A percentile compares a stretch with the other conserved stretches of the same genome.
Evolutionary conservation across 2,329 filamentous ascomycete species (phyloP).

Genomic region (Phialophora tarda): DNA sequence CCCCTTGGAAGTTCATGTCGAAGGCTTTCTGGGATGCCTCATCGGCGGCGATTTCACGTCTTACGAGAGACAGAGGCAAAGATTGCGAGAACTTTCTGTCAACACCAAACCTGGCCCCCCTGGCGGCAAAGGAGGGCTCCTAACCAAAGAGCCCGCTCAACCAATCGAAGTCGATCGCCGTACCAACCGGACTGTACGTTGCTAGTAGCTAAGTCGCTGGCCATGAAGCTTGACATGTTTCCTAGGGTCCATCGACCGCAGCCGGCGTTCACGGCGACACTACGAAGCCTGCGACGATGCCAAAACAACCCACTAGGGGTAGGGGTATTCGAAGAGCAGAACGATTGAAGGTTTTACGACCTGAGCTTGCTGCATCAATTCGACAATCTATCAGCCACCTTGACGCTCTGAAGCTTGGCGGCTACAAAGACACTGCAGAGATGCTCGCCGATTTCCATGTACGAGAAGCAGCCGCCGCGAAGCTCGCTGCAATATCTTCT

Average conservation of each 20-base stretch:
- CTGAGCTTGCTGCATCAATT: conserved; percentile 35
- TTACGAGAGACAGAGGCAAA: conserved; percentile 72
- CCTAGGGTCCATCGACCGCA: conserved; percentile 6
- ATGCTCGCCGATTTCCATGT: conserved; percentile 34
- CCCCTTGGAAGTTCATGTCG: conserved; percentile 35
- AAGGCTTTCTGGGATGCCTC: conserved; percentile 72
- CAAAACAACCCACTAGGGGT: conserved; percentile 18
- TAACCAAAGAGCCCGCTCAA: neutral
- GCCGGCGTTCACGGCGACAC: conserved; percentile 1
- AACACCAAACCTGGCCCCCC: neutral
- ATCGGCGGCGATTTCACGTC: conserved; percentile 79
- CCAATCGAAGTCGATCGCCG: conserved; percentile 1
- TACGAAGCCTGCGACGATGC: neutral
- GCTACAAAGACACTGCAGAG: conserved; percentile 27
- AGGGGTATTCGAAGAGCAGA: conserved; percentile 27
- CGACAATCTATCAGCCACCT: conserved; percentile 22
- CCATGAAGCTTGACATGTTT: conserved; percentile 21
- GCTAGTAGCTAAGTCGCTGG: conserved; percentile 6
- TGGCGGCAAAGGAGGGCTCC: neutral
- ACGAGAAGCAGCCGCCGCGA: conserved; percentile 26
- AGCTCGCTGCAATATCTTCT: conserved; percentile 6
- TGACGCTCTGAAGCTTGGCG: conserved; percentile 35
- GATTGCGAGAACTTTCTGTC: conserved; percentile 58
- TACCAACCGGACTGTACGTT: conserved; percentile 23
- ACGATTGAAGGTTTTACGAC: conserved; percentile 34